These are phyloP conservation scores for Serpula lacrymans DNA, from an alignment of 768 basidiomycete species.

Conservation along the genomic window DNA sequence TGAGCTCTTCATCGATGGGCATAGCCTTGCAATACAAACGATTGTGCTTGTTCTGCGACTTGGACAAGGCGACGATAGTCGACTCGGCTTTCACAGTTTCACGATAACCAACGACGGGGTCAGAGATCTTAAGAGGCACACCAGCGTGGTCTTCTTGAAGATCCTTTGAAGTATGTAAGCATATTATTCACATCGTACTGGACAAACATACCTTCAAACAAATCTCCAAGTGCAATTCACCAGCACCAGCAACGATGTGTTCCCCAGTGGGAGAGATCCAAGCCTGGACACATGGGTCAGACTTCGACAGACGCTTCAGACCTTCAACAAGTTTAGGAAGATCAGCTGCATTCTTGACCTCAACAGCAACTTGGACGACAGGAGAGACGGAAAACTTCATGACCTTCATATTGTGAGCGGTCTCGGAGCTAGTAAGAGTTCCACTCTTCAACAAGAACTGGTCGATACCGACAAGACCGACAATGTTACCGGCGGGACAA, in stretches of 20 bases:
- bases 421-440: constrained; percentile 96
- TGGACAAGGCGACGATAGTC: constrained; percentile 92
- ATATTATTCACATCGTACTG: constrained; percentile 2
- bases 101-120: constrained; percentile 95
- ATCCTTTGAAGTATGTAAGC: constrained; percentile 53
- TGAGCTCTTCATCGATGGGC: constrained; percentile 93
- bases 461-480: constrained; percentile 99
- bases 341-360: constrained; percentile 99
- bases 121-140: constrained; percentile 97
- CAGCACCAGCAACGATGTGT: constrained; percentile 99
- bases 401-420: constrained; percentile 99
- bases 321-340: constrained; percentile 99
- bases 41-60: constrained; percentile 99
- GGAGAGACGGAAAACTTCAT: constrained; percentile 99
- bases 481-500: constrained; percentile 97
- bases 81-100: constrained; percentile 98
- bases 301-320: constrained; percentile 99
- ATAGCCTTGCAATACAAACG: constrained; percentile 92
- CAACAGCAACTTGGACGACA: constrained; percentile 98
- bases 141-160: constrained; percentile 99
- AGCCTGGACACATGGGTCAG: constrained; percentile 98
- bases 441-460: constrained; percentile 99
- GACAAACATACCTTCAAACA: constrained; percentile 92
- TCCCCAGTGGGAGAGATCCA: constrained; percentile 91
- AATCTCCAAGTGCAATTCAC: constrained; percentile 98